Base-by-base conservation (phyloP, 306 rosid species). In the Gleditsia sinensis region DNA sequence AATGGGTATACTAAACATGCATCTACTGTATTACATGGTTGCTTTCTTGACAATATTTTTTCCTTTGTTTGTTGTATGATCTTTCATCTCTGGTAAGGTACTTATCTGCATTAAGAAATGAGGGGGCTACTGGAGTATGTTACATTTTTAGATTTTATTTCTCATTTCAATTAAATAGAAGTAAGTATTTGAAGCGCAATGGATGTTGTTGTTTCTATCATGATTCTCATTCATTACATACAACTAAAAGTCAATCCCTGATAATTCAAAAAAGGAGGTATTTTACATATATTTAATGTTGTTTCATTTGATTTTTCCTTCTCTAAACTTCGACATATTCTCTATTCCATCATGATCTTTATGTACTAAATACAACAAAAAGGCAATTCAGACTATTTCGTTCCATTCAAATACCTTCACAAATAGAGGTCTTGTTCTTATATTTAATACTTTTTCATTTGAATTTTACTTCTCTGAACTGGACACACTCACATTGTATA, bases 1-100 rank as follows among this genome's bases (percentile, higher is more conserved):
- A 95, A 88, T 95, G 98, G 98, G 99, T 95, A 91, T 66, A 86
- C n/a, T 76, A 56, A 58, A 72, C 78, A 64, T 68, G 51, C 70
- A 24, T 50, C 24, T 21, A 20, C 23, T 11, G 23, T 50, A 4
- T 54, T 69, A 14, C 40, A 39, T 74, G 23, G 10, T 61, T 28
- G 25, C 42, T 17, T 43, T 45, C 53, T 67, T 58, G 71, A 54
- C 51, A 23, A 33, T 8, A 16, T 36, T 28, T 3, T 6, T 27
- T 13, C 14, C 21, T 7, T 13, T 51, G 53, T 56, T 9, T 53
- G 32, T 75, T 57, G 40, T 69, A 49, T 51, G 72, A 55, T 37
- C 48, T 34, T 60, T 59, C 58, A 48, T 6, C 50, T 9, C 54
- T 61, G 30, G 42, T 65, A 16, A 54, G 30, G 42, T 65, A 16